Evolutionary conservation across 441 rosid species (phyloP).

Genomic region (Gossypium trilobum): DNA sequence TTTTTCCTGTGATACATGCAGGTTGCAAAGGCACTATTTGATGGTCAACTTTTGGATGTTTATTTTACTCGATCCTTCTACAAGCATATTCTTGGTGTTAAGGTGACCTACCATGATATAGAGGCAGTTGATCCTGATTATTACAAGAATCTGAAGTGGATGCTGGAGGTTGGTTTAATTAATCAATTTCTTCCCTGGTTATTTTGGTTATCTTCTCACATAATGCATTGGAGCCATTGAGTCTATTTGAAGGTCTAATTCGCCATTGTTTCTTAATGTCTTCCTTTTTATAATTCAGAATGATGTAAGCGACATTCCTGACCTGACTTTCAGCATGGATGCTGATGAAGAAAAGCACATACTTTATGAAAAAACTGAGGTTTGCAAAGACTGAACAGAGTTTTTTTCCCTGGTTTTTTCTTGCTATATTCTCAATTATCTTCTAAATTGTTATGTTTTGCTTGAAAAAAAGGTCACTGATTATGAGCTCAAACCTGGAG

Average conservation of each 20-base stretch:
- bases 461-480: conserved; percentile 67
- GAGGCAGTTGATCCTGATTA: conserved; percentile 99
- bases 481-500: conserved; percentile 94
- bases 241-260: neutral
- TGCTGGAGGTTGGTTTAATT: conserved; percentile 70
- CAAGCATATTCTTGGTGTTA: conserved; percentile 89
- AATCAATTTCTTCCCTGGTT: neutral
- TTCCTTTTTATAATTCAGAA: conserved; percentile 40
- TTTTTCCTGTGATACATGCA: conserved; percentile 27
- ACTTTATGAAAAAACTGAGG: conserved; percentile 92
- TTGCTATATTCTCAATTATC: neutral
- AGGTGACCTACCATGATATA: conserved; percentile 97
- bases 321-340: conserved; percentile 96
- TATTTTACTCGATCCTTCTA: conserved; percentile 95
- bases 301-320: conserved; percentile 75
- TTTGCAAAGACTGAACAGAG: conserved; percentile 14
- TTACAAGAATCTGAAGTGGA: conserved; percentile 95
- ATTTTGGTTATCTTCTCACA: neutral
- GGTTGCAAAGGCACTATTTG: conserved; percentile 96
- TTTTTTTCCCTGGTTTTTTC: neutral
- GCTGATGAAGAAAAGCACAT: conserved; percentile 97
- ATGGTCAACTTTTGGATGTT: conserved; percentile 98
- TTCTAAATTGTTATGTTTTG: conserved; percentile 15
- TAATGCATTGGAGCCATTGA: neutral
- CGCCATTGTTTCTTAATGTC: neutral